Evolutionary conservation across 257 asterid species (phyloP), one percentile per base, ranked within the genome.

Genomic region (Schizonepeta tenuifolia): DNA sequence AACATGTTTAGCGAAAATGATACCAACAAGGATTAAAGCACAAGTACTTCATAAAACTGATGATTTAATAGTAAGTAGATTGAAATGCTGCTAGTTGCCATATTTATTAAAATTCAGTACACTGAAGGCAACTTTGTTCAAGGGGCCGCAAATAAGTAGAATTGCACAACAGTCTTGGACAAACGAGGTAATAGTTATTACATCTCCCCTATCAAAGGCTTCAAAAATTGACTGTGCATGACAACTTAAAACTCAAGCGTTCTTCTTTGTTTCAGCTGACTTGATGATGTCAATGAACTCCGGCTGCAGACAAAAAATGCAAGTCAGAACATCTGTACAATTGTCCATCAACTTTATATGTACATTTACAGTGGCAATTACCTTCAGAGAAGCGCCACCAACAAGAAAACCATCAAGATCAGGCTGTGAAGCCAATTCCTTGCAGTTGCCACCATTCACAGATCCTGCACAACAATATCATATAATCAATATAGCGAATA

Each of bases 371-470:
- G 10, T 60, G 33, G 11, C 6, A 36, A 46, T 69, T 87, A 91
- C 97, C 96, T 91, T 91, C 2, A 91, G 83, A 36, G 97, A 91
- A 75, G 97, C 97, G 73, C 97, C 97, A 13, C 97, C 96, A 28
- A 91, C 97, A 63, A 91, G 89, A 65, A 91, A 91, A 65, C 97
- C 97, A 72, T 91, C 97, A 28, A 91, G 65, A 74, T 89, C 97
- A 5, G 97, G 69, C 62, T 88, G 86, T 65, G 58, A 91, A 36
- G 84, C 96, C 74, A 91, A 80, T 74, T 88, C 96, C 82, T 88
- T 89, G 89, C 96, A 84, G 86, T 91, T 91, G 78, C 82, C 92
- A 72, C 92, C 96, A 73, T 74, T 91, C 69, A 91, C 97, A 65
- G 97, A 91, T 53, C 97, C 96, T 91, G 84, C 72, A 75, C 43